These are phyloP conservation scores for Beta vulgaris DNA, from an alignment of 148 eudicot genomes.

Conservation along the genomic window DNA sequence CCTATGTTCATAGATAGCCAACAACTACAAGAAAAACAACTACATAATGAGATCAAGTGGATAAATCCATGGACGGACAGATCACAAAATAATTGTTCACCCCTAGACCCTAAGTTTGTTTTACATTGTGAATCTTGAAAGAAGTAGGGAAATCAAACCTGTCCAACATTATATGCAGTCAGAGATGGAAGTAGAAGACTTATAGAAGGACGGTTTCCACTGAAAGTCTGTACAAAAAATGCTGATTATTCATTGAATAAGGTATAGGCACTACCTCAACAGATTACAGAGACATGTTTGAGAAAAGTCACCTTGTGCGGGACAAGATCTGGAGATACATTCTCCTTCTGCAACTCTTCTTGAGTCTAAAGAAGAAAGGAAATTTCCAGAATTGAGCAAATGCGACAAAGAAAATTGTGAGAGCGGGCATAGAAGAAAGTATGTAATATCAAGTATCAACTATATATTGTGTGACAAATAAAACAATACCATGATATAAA, in stretches of 20 bases:
- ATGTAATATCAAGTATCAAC: background rate
- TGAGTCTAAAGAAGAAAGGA: conserved; percentile 54
- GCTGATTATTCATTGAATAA: background rate
- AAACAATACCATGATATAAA: background rate
- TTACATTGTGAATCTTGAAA: background rate
- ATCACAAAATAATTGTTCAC: background rate
- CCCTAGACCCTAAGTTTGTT: too few relatives aligned
- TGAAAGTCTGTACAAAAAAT: conserved; percentile 66
- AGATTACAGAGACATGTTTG: conserved; percentile 1
- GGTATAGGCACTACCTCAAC: background rate
- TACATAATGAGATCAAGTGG: background rate
- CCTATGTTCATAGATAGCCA: conserved; percentile 96
- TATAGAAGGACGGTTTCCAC: conserved; percentile 95
- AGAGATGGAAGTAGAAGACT: conserved; percentile 90
- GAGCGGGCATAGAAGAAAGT: background rate
- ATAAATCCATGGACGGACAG: background rate
- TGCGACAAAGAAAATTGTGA: background rate
- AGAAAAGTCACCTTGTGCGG: conserved; percentile 71
- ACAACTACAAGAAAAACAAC: conserved; percentile 48
- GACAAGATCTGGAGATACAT: conserved; percentile 71
- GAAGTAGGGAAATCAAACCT: conserved; percentile 47
- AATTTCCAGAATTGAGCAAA: background rate
- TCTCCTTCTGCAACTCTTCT: conserved; percentile 79
- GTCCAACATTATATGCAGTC: conserved; percentile 85
- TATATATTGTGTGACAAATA: background rate